Evolutionary conservation across 1,284 basidiomycete species (phyloP), one percentile per base, ranked within the genome.

Genomic region (Sphagnurus paluster): DNA sequence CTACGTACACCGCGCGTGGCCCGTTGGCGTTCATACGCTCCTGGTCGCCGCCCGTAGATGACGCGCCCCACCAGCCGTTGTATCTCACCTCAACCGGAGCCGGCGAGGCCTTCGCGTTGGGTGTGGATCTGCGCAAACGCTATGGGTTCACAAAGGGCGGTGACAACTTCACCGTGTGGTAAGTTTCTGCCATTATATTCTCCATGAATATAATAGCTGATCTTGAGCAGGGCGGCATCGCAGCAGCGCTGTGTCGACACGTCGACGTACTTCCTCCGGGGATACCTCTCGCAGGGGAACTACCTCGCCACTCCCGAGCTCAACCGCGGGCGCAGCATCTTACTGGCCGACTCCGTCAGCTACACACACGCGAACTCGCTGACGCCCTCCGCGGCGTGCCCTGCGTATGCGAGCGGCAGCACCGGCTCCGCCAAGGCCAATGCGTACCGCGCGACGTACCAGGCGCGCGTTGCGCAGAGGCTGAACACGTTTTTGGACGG

Each of bases 231-330:
- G 72, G 55, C 70, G 21, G 71, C 71, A 0, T 53, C 59, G 1
- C 67, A 74, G 54, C 71, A 73, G 46, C 67, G 71, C 13, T 63
- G 65, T 8, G 43, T 74, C 16, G 72, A 73, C 47, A 75, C 71
- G 1, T 66, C 71, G 0, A 62, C 59, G 0, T 69, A 63, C 51
- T 73, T 72, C 47, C 30, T 68, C 0, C 62, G 66, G 3, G 72
- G 72, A 2, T 74, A 74, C 46, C 65, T 74, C 23, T 68, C 69
- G 0, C 67, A 69, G 37, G 72, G 72, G 3, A 69, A 69, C 49
- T 74, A 73, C 41, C 48, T 69, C 16, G 47, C 59, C 7, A 35
- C 55, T 2, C 57, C 61, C 0, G 42, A 50, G 11, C 42, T 52
- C 23, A 74, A 72, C 51, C 61, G 68, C 21, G 71, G 64, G 0